phyloP scores from a whole-genome alignment of 805 yeast genomes.

The Saccharomycopsis sp. region DNA sequence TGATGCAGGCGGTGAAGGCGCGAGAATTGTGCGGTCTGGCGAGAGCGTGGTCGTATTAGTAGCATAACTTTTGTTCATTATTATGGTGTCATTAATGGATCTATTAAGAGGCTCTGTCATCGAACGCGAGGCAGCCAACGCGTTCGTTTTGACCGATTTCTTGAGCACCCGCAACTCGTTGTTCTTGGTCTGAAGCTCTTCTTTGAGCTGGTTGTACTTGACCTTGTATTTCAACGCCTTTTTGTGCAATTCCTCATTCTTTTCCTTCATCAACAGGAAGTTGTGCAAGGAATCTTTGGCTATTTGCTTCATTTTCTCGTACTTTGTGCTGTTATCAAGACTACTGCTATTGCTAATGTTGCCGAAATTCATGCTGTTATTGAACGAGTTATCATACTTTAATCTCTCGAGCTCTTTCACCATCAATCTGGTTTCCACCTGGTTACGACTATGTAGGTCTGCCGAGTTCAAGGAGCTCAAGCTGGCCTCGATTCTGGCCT shows the following conservation, averaged over 20 bases:
- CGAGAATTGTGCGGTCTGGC: slow-evolving; percentile 17
- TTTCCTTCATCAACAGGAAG: slow-evolving; percentile 7
- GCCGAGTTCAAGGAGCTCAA: slow-evolving; percentile 12
- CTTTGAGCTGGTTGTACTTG: slow-evolving; percentile 16
- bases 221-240: slow-evolving; percentile 20
- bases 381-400: slow-evolving; percentile 20
- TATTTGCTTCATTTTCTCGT: slow-evolving; percentile 12
- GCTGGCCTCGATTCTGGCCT: slow-evolving; percentile 15
- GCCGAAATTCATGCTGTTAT: background rate
- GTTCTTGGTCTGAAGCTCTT: slow-evolving; percentile 12
- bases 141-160: background rate
- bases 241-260: slow-evolving; percentile 13
- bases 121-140: background rate
- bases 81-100: background rate
- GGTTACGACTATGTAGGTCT: slow-evolving; percentile 28
- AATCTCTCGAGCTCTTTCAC: slow-evolving; percentile 42
- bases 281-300: slow-evolving; percentile 10
- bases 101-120: background rate
- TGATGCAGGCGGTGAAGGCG: background rate
- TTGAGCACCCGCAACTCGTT: slow-evolving; percentile 11
- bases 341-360: background rate
- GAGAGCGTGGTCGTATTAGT: slow-evolving; percentile 12
- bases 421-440: slow-evolving; percentile 40
- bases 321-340: slow-evolving; percentile 1
- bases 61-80: background rate